Evolutionary conservation across 305 asterid species (phyloP).

Genomic region (Fraxinus baroniana): DNA sequence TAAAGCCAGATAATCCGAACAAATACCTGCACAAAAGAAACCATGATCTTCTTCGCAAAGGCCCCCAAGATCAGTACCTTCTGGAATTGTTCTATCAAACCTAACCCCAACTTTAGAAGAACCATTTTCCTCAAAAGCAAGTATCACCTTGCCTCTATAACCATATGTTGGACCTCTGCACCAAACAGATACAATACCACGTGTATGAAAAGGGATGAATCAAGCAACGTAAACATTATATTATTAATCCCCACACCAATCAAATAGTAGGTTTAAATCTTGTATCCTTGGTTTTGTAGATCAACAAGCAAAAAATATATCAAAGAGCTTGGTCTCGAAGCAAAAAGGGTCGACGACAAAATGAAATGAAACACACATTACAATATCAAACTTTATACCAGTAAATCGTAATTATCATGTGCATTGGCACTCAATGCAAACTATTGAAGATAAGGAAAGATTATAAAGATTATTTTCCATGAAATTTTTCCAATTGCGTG

Average conservation of each 20-base stretch:
- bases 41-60: slow-evolving; percentile 89
- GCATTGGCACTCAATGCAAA: background rate
- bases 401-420: background rate
- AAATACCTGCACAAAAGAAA: slow-evolving; percentile 78
- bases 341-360: background rate
- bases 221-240: background rate
- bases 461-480: background rate
- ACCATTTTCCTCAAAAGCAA: slow-evolving; percentile 78
- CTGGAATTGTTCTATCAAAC: slow-evolving; percentile 73
- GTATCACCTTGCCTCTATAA: slow-evolving; percentile 75
- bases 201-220: slow-evolving; percentile 11
- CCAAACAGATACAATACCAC: slow-evolving; percentile 1
- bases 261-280: background rate
- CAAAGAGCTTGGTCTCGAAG: background rate
- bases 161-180: slow-evolving; percentile 80
- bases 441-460: background rate
- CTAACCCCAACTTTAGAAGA: slow-evolving; percentile 84
- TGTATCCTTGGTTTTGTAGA: background rate
- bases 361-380: background rate
- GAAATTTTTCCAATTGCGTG: background rate
- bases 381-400: background rate
- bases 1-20: slow-evolving; percentile 17
- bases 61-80: slow-evolving; percentile 92
- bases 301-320: background rate
- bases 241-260: background rate